These are phyloP conservation scores for Lobosporangium transversale DNA, from an alignment of 192 early-diverging fungal genomes.

Conservation along the genomic window DNA sequence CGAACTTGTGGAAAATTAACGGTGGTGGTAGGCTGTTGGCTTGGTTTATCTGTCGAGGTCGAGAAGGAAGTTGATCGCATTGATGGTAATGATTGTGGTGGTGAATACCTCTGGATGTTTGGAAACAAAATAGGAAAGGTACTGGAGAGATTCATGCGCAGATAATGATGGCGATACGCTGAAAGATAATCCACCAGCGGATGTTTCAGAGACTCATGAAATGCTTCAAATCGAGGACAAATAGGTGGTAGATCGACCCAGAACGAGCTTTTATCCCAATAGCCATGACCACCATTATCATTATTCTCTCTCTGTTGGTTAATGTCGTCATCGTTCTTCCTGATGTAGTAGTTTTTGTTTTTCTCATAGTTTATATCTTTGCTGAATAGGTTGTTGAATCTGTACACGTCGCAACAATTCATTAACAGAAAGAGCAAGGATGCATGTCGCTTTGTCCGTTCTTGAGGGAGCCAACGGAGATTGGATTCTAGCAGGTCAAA, in stretches of 20 bases:
- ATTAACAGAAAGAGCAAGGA: slow-evolving; percentile 34
- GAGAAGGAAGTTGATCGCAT: background rate
- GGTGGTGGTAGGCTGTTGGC: background rate
- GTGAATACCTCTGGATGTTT: slow-evolving; percentile 31
- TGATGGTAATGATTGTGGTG: background rate
- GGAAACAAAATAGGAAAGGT: slow-evolving; percentile 42
- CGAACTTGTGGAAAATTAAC: background rate
- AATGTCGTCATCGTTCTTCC: background rate
- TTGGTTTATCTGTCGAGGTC: background rate
- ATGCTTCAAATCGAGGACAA: slow-evolving; percentile 7
- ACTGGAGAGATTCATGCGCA: slow-evolving; percentile 39
- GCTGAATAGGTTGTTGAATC: background rate
- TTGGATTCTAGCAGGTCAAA: slow-evolving; percentile 39
- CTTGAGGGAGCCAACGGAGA: slow-evolving; percentile 11
- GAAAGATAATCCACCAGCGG: slow-evolving; percentile 42
- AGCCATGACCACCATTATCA: background rate
- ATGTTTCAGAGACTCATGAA: slow-evolving; percentile 1
- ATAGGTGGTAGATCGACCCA: slow-evolving; percentile 34
- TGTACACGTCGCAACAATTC: slow-evolving; percentile 33
- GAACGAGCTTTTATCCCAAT: background rate
- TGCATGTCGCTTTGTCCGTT: slow-evolving; percentile 35
- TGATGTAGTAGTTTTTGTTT: background rate
- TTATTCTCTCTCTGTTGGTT: background rate
- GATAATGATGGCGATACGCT: slow-evolving; percentile 25
- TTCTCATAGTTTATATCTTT: no score